These are phyloP conservation scores for Aureoboletus auriporus DNA, from an alignment of 768 basidiomycete genomes.

Conservation along the genomic window DNA sequence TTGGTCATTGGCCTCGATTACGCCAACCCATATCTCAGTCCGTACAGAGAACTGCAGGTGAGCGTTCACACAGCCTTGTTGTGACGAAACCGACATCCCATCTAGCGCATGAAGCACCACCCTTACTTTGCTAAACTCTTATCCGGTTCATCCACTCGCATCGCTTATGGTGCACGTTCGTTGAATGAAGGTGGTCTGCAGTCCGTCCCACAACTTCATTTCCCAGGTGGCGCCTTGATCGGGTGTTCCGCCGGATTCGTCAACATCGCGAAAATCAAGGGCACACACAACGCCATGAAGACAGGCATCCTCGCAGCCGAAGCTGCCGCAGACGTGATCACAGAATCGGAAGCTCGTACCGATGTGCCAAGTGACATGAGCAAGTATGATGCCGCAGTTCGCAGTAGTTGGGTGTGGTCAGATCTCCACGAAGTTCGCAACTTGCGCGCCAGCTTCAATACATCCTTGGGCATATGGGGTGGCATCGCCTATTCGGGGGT, in stretches of 20 bases:
- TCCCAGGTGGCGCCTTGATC: slow-evolving; percentile 92
- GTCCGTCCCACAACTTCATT: slow-evolving; percentile 79
- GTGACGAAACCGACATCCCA: slow-evolving; percentile 3
- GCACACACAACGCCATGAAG: slow-evolving; percentile 99
- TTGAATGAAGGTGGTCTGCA: slow-evolving; percentile 94
- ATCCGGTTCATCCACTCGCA: slow-evolving; percentile 62
- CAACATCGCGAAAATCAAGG: slow-evolving; percentile 97
- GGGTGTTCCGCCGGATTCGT: slow-evolving; percentile 96
- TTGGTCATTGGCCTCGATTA: slow-evolving; percentile 94
- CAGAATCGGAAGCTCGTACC: slow-evolving; percentile 10
- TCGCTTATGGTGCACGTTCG: slow-evolving; percentile 88
- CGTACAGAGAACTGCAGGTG: slow-evolving; percentile 91
- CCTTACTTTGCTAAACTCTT: slow-evolving; percentile 85
- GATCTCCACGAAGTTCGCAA: slow-evolving; percentile 92
- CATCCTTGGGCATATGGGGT: slow-evolving; percentile 75
- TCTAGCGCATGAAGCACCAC: slow-evolving; percentile 90
- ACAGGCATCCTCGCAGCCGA: slow-evolving; percentile 97
- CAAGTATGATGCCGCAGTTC: slow-evolving; percentile 64
- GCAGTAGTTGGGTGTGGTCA: slow-evolving; percentile 76
- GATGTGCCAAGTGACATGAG: slow-evolving; percentile 55
- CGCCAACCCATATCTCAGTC: slow-evolving; percentile 86
- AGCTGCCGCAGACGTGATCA: slow-evolving; percentile 65
- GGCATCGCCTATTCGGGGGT: slow-evolving; percentile 88
- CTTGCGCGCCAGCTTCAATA: slow-evolving; percentile 84
- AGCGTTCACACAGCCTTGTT: slow-evolving; percentile 16